These are phyloP conservation scores for Corynascus novoguineensis DNA, from an alignment of 495 filamentous ascomycete genomes.

Conservation along the genomic window DNA sequence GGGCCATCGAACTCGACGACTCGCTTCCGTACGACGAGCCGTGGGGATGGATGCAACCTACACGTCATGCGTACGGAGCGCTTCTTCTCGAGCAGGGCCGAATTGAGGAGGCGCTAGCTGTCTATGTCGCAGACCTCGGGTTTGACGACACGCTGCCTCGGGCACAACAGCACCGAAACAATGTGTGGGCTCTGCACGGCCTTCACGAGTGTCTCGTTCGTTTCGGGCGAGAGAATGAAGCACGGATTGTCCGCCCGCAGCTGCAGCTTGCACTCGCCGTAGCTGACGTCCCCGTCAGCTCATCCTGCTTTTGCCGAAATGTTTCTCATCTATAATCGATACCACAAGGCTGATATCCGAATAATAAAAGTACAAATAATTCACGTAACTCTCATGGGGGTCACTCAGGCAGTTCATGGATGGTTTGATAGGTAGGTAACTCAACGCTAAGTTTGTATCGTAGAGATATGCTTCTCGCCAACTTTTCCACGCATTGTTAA, in stretches of 20 bases:
- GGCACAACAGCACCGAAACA: constrained; percentile 56
- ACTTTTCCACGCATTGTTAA: neutral
- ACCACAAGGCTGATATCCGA: no score
- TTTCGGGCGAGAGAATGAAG: constrained; percentile 46
- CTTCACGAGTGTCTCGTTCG: constrained; percentile 57
- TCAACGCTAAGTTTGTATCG: no score
- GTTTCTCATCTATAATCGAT: neutral
- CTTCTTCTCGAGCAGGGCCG: constrained; percentile 57
- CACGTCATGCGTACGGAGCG: constrained; percentile 60
- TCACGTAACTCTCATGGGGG: no score
- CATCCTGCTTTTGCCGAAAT: constrained; percentile 58
- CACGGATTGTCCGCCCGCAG: constrained; percentile 43
- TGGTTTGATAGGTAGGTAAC: no score
- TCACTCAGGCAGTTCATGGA: no score
- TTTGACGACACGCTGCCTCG: constrained; percentile 50
- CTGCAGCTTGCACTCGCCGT: constrained; percentile 45
- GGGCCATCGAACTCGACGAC: constrained; percentile 51
- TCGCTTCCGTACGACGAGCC: constrained; percentile 60
- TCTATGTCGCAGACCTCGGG: constrained; percentile 60
- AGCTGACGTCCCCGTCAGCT: constrained; percentile 54
- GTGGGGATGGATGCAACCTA: constrained; percentile 67
- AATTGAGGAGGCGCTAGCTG: constrained; percentile 47
- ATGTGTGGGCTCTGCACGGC: constrained; percentile 65
- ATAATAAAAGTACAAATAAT: no score
- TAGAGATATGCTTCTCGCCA: no score